These are phyloP conservation scores for Hirsutella thompsonii DNA, from an alignment of 2,329 filamentous ascomycete genomes.

Conservation along the genomic window DNA sequence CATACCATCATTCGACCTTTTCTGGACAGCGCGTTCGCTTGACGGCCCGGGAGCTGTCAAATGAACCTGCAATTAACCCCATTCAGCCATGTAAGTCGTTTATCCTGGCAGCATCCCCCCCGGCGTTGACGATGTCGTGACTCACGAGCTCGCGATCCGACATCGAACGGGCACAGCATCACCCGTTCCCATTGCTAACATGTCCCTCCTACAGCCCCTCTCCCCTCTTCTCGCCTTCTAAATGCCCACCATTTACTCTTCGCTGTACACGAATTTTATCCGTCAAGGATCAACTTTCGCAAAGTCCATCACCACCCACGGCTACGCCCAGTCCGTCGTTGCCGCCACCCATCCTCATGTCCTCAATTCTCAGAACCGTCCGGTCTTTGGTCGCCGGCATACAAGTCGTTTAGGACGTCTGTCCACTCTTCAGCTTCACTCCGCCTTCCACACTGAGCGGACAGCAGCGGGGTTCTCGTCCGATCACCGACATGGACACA, in stretches of 20 bases:
- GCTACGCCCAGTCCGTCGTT: conserved; percentile 95
- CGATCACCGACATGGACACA: conserved; percentile 41
- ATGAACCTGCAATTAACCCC: conserved; percentile 86
- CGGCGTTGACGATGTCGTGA: not conserved
- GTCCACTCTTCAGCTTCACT: conserved; percentile 51
- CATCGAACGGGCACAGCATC: no score
- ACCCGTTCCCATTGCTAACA: not conserved
- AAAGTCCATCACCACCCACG: conserved; percentile 93
- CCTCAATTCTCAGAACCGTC: conserved; percentile 60
- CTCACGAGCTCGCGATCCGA: not conserved
- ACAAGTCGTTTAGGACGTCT: conserved; percentile 41
- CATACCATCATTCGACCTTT: conserved; percentile 11
- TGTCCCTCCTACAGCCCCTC: not conserved
- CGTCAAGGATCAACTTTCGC: conserved; percentile 76
- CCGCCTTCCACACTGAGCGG: conserved; percentile 58
- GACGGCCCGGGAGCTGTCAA: conserved; percentile 77
- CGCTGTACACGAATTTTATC: conserved; percentile 69
- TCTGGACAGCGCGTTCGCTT: conserved; percentile 71
- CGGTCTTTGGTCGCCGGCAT: conserved; percentile 47
- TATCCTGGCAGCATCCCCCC: no score
- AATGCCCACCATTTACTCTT: conserved; percentile 71
- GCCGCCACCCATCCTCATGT: conserved; percentile 75
- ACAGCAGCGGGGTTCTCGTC: conserved; percentile 31
- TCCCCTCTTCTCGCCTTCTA: conserved; percentile 57
- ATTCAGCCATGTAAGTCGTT: conserved; percentile 45